A percentile compares a stretch with the other conserved stretches of the same genome.
These are phyloP conservation scores for Penicillium lagena DNA, from an alignment of 495 filamentous ascomycete genomes.

Conservation along the genomic window DNA sequence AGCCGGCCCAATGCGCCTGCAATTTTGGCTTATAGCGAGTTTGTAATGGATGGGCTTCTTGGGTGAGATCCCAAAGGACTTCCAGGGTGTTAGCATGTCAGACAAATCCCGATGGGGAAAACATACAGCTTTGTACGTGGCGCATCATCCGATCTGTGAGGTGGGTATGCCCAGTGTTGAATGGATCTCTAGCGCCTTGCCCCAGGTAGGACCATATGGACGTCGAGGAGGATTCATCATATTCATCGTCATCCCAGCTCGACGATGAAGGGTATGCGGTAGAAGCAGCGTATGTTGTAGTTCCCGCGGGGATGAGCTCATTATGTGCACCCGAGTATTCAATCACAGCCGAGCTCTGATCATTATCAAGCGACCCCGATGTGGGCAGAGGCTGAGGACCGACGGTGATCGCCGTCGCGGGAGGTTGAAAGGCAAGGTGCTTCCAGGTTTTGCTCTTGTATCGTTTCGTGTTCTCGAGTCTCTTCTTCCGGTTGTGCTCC, in stretches of 20 bases:
- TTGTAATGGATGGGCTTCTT: constrained; percentile 35
- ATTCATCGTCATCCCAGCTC: constrained; percentile 5
- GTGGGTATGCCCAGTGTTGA: constrained; percentile 33
- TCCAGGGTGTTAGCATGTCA: constrained; percentile 6
- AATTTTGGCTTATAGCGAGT: constrained; percentile 31
- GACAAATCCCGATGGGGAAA: neutral
- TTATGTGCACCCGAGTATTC: neutral
- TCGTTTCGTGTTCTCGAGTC: constrained; percentile 36
- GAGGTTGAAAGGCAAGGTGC: constrained; percentile 34
- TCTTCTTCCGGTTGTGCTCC: constrained; percentile 45
- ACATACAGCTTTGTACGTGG: constrained; percentile 38
- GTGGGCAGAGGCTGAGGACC: neutral
- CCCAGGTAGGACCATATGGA: constrained; percentile 23
- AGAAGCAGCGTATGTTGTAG: constrained; percentile 1
- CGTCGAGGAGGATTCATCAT: constrained; percentile 3
- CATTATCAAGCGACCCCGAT: constrained; percentile 7
- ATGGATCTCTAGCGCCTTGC: constrained; percentile 34
- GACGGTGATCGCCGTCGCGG: constrained; percentile 6
- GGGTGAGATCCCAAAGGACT: constrained; percentile 39
- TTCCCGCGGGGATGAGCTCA: constrained; percentile 4
- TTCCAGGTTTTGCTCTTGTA: constrained; percentile 41
- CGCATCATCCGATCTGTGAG: constrained; percentile 38
- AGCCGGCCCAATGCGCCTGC: constrained; percentile 33
- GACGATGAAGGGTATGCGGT: too few species aligned
- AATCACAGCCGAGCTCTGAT: constrained; percentile 4